phyloP scores from a whole-genome alignment of 2,329 filamentous ascomycete genomes.

The Xylariomycetidae sp. region DNA sequence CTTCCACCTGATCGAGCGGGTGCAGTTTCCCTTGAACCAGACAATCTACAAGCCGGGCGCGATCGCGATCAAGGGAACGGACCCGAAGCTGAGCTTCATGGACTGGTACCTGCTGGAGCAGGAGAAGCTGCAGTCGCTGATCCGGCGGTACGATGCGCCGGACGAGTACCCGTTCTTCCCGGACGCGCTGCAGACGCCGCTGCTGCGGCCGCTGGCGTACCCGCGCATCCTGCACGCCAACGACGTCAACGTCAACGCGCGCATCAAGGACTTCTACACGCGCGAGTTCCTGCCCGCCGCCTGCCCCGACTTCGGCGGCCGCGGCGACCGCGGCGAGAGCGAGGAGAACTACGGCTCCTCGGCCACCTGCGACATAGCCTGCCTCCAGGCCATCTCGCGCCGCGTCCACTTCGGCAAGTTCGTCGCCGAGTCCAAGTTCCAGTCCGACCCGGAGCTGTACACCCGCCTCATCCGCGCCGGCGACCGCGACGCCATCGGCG shows the following conservation, averaged over 20 bases:
- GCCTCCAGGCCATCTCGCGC: constrained; percentile 81
- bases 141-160: constrained; percentile 90
- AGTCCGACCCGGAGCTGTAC: constrained; percentile 72
- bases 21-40: constrained; percentile 91
- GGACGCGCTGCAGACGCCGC: constrained; percentile 66
- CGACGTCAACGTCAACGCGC: constrained; percentile 81
- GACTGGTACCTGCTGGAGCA: constrained; percentile 92
- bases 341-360: constrained; percentile 94
- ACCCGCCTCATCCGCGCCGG: constrained; percentile 73
- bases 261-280: constrained; percentile 82
- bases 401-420: constrained; percentile 98
- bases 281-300: constrained; percentile 75
- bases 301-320: constrained; percentile 72
- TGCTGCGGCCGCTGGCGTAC: constrained; percentile 84
- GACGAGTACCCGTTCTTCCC: constrained; percentile 99
- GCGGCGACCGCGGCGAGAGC: constrained; percentile 72
- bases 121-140: constrained; percentile 83
- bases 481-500: constrained; percentile 76
- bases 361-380: constrained; percentile 84
- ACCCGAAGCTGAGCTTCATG: constrained; percentile 62
- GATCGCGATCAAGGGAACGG: constrained; percentile 59
- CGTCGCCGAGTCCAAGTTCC: constrained; percentile 93
- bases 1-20: constrained; percentile 92
- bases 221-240: constrained; percentile 83
- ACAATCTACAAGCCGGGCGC: constrained; percentile 80